Evolutionary conservation across 768 basidiomycete species (phyloP), one percentile per base, ranked within the genome.

Genomic region (Tricholomella constricta): DNA sequence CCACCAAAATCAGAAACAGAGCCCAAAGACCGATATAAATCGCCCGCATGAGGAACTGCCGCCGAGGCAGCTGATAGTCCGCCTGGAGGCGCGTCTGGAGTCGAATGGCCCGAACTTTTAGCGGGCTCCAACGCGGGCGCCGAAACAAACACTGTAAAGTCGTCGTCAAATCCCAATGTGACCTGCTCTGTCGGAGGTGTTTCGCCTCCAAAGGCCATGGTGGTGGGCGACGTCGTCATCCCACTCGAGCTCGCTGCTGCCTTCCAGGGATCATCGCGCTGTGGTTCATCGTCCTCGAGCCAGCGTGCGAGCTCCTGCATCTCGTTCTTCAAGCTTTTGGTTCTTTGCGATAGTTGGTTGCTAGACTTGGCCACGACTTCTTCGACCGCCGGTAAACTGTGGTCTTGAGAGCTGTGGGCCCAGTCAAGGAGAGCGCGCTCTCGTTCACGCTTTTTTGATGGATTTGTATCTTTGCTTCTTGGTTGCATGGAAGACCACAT

Each of bases 401-500:
- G 70, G 35, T 79, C 76, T 20, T 70, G 72, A 19, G 71, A 75
- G 17, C 61, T 68, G n/a, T 69, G 62, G 20, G 71, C 76, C 77
- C 75, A 78, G 48, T 75, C 76, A 38, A 78, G 65, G 44, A 73
- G 63, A 20, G 65, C 69, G 22, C 63, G 66, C 17, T 69, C 66
- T 48, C 64, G 70, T 45, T 65, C 63, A 27, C 61, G 64, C 19
- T 35, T 41, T 4, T 58, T 59, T 26, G 55, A 34, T 36, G 60
- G 58, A 36, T 45, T 40, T 9, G 19, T 25, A 11, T 41, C 22
- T 43, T 65, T 70, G 6, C 62, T 62, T 27, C 64, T 69, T 20
- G 79, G 72, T 43, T 80, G 69, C 81, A 94, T 85, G 0, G 86
- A 87, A 4, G 91, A 86, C 91, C 91, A 94, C 86, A 93, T 91